Evolutionary conservation across 2,329 filamentous ascomycete genomes (phyloP).

Genomic region (Verticillium longisporum): DNA sequence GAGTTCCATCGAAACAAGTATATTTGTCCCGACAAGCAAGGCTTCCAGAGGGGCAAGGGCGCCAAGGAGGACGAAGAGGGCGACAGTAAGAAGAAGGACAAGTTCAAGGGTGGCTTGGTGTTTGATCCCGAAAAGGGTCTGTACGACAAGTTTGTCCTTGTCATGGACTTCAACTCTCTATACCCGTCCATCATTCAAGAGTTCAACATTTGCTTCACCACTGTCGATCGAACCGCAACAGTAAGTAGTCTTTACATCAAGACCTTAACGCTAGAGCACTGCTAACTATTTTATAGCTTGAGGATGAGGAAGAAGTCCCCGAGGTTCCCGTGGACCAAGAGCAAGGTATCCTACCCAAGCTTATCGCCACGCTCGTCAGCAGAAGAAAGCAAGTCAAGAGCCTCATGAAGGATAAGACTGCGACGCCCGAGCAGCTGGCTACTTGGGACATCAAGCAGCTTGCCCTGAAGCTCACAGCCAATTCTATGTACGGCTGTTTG

Average conservation of each 20-base stretch:
- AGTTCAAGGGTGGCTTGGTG: slow-evolving; percentile 96
- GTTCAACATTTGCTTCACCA: slow-evolving; percentile 99
- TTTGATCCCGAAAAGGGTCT: slow-evolving; percentile 97
- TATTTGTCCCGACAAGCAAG: slow-evolving; percentile 92
- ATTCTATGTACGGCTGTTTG: slow-evolving; percentile 99
- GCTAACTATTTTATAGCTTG: slow-evolving; percentile 28
- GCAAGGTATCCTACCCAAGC: slow-evolving; percentile 78
- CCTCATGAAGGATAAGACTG: slow-evolving; percentile 90
- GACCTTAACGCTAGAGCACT: neutral
- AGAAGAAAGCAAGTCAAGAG: slow-evolving; percentile 89
- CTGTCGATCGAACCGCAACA: slow-evolving; percentile 70
- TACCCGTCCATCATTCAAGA: slow-evolving; percentile 99
- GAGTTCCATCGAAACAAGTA: slow-evolving; percentile 97
- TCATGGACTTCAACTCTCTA: slow-evolving; percentile 99
- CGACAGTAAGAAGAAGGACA: slow-evolving; percentile 94
- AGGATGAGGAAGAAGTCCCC: slow-evolving; percentile 83
- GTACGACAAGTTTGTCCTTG: slow-evolving; percentile 95
- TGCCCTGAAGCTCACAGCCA: slow-evolving; percentile 93
- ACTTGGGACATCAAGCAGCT: slow-evolving; percentile 98
- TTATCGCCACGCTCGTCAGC: slow-evolving; percentile 87
- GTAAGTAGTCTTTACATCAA: slow-evolving; percentile 38
- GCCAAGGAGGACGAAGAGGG: slow-evolving; percentile 63
- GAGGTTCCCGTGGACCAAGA: slow-evolving; percentile 74
- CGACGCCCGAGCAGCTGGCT: slow-evolving; percentile 77
- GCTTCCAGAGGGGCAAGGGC: slow-evolving; percentile 64